Conservation (phyloP, 345 rosid genomes). For the Corymbia maculata region DNA sequence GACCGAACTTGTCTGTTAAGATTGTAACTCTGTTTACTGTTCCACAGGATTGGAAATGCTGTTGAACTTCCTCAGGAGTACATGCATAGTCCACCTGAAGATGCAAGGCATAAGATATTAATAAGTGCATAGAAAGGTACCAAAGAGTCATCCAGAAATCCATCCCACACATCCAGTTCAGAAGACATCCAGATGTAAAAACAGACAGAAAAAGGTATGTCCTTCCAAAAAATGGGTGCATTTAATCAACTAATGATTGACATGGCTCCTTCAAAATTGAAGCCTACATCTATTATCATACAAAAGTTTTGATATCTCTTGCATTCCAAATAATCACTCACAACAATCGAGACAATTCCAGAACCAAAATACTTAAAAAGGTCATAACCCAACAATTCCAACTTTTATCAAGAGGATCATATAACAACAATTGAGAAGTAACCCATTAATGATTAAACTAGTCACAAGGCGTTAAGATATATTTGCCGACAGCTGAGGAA, state of each 20-base stretch:
- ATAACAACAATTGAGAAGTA: background rate
- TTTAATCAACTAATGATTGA: background rate
- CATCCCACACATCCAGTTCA: background rate
- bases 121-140: background rate
- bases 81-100: conserved; percentile 93
- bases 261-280: background rate
- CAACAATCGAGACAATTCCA: background rate
- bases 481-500: background rate
- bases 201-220: background rate
- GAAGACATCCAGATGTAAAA: background rate
- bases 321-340: background rate
- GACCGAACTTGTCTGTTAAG: conserved; percentile 98
- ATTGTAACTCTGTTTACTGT: conserved; percentile 96
- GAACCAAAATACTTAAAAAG: background rate
- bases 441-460: background rate
- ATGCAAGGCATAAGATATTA: background rate
- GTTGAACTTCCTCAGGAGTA: conserved; percentile 98
- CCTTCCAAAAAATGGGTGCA: background rate
- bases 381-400: background rate
- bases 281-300: background rate
- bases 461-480: background rate
- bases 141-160: background rate
- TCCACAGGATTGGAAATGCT: conserved; percentile 98
- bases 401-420: background rate
- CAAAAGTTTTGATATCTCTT: background rate